phyloP scores from a whole-genome alignment of 768 basidiomycete genomes.

The Boletus patriciae region DNA sequence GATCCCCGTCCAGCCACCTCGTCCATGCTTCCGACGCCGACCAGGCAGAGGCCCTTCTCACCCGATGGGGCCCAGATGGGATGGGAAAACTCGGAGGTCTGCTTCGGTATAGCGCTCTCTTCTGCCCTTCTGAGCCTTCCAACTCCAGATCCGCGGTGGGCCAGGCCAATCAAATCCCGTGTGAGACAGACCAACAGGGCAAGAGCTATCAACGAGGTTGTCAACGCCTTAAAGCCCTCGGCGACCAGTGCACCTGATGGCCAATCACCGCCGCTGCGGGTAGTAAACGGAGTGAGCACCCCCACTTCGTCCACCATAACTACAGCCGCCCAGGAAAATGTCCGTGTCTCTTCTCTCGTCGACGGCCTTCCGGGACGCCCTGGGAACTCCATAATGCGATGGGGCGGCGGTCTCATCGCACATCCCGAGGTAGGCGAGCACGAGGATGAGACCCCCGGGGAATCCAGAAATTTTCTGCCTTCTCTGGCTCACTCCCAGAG shows the following conservation, averaged over 20 bases:
- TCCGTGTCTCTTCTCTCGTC: constrained; percentile 42
- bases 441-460: constrained; percentile 42
- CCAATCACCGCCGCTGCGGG: constrained; percentile 59
- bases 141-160: constrained; percentile 80
- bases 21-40: constrained; percentile 90
- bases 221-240: constrained; percentile 65
- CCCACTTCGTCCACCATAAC: constrained; percentile 71
- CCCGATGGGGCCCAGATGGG: constrained; percentile 86
- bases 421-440: constrained; percentile 69
- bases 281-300: constrained; percentile 76
- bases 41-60: constrained; percentile 83
- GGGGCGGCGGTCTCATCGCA: constrained; percentile 57
- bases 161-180: constrained; percentile 79
- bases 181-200: constrained; percentile 67
- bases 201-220: constrained; percentile 73
- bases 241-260: constrained; percentile 42
- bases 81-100: constrained; percentile 85
- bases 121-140: constrained; percentile 25
- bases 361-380: constrained; percentile 55
- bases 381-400: constrained; percentile 60
- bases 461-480: constrained; percentile 28
- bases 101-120: constrained; percentile 24
- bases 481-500: constrained; percentile 40
- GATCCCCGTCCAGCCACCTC: constrained; percentile 60
- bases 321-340: constrained; percentile 73